Conservation (phyloP, 192 early-diverging fungal genomes). For the Backusella parvicylindrica region DNA sequence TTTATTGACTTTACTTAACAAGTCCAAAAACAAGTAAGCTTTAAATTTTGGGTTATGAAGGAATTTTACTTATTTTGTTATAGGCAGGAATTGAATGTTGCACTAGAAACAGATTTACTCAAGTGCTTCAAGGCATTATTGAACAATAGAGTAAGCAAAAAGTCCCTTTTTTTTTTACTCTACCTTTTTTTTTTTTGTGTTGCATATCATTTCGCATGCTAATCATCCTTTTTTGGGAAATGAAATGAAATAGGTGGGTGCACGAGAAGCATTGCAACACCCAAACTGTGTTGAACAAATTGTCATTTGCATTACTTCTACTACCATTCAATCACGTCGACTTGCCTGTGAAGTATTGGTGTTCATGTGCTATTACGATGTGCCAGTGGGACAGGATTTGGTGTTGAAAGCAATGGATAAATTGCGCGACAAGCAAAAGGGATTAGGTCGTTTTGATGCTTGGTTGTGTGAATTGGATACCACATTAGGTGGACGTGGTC, state of each 20-base stretch:
- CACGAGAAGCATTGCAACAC: constrained; percentile 68
- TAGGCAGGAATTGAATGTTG: constrained; percentile 60
- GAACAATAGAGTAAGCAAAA: constrained; percentile 50
- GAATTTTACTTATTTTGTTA: background rate
- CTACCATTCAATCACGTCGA: constrained; percentile 64
- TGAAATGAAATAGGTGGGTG: constrained; percentile 55
- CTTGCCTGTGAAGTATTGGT: constrained; percentile 74
- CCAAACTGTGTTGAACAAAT: constrained; percentile 71
- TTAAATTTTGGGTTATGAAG: no score
- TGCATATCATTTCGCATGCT: background rate
- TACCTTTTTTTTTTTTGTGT: background rate
- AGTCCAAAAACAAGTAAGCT: constrained; percentile 47
- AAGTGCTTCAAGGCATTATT: constrained; percentile 78
- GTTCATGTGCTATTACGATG: constrained; percentile 72
- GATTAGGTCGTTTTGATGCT: constrained; percentile 68
- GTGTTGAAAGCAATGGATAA: constrained; percentile 76
- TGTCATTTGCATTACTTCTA: constrained; percentile 70
- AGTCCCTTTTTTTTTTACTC: background rate
- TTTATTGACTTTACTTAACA: constrained; percentile 57
- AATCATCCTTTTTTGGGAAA: background rate
- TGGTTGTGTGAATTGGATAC: constrained; percentile 69
- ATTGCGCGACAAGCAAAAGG: constrained; percentile 61
- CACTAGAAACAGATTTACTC: constrained; percentile 74
- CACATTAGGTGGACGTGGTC: constrained; percentile 73
- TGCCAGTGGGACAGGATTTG: constrained; percentile 71